A percentile compares a stretch with the other conserved stretches of the same genome.
phyloP scores from a whole-genome alignment of 2,329 filamentous ascomycete genomes.

The Aspergillus nomiae region DNA sequence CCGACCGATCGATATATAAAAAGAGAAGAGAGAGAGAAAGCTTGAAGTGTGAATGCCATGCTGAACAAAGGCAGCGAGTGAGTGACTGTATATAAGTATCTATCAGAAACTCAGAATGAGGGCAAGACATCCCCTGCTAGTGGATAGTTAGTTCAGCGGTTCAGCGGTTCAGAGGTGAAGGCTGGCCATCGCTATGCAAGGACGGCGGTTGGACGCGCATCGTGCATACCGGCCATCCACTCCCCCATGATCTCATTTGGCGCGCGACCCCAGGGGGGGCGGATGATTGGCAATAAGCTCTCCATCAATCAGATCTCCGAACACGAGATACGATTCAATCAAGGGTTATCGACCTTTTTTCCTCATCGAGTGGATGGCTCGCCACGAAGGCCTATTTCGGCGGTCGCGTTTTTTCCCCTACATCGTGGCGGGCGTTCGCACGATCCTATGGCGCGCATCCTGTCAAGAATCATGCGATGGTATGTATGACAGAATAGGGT shows the following conservation, averaged over 20 bases:
- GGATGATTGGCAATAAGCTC: conserved; percentile 4
- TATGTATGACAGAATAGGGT: neutral
- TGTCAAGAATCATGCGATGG: conserved; percentile 1
- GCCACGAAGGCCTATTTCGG: conserved; percentile 3
- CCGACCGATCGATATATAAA: conserved; percentile 16
- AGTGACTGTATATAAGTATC: conserved; percentile 20
- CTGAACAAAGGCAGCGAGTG: neutral
- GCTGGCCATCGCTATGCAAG: conserved; percentile 13
- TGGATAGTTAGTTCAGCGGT: neutral
- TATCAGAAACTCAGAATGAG: conserved; percentile 8
- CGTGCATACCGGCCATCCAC: conserved; percentile 11
- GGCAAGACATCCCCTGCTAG: neutral
- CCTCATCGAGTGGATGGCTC: conserved; percentile 4
- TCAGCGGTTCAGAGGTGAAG: conserved; percentile 1
- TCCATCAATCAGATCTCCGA: conserved; percentile 7
- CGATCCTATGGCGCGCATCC: conserved; percentile 1
- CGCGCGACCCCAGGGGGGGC: conserved; percentile 2
- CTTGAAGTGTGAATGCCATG: conserved; percentile 7
- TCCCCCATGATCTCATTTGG: conserved; percentile 3
- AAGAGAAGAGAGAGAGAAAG: conserved; percentile 20
- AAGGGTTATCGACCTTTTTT: conserved; percentile 2
- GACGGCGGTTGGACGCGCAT: conserved; percentile 15
- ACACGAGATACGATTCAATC: conserved; percentile 8
- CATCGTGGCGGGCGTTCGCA: neutral
- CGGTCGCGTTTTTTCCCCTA: conserved; percentile 3